Conservation (phyloP, 352 stramenopile genomes). For the Phytophthora sansomeana region DNA sequence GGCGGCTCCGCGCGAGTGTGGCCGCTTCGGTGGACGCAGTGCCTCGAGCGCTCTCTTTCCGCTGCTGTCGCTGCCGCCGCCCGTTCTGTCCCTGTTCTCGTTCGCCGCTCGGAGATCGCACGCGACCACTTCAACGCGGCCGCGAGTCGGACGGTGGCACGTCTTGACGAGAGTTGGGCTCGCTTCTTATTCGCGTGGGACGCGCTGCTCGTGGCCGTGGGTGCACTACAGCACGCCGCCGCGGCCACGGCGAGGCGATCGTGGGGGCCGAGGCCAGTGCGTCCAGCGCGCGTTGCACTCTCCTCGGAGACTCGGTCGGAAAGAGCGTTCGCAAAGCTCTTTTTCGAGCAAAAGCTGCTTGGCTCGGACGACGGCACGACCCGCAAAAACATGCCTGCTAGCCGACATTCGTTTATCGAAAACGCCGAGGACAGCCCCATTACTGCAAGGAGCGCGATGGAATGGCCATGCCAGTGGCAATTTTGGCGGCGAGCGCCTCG, state of each 20-base stretch:
- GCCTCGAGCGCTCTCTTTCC: not conserved
- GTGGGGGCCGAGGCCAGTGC: slow-evolving; percentile 6
- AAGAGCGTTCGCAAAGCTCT: slow-evolving; percentile 26
- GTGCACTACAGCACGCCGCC: slow-evolving; percentile 12
- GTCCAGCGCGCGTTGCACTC: slow-evolving; percentile 37
- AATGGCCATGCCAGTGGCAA: slow-evolving; percentile 23
- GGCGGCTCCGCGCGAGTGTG: not conserved
- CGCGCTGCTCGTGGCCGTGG: slow-evolving; percentile 9
- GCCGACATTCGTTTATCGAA: slow-evolving; percentile 31
- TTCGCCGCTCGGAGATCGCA: not conserved
- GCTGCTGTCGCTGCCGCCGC: not conserved
- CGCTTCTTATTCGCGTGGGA: slow-evolving; percentile 41
- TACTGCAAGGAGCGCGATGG: slow-evolving; percentile 15
- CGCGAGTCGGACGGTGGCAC: slow-evolving; percentile 13
- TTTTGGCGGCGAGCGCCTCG: slow-evolving; percentile 5
- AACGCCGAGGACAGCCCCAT: slow-evolving; percentile 29
- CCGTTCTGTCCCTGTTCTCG: slow-evolving; percentile 8
- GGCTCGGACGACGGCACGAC: slow-evolving; percentile 28
- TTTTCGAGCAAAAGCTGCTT: slow-evolving; percentile 29
- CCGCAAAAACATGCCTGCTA: slow-evolving; percentile 22
- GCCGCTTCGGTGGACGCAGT: slow-evolving; percentile 9
- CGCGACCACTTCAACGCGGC: slow-evolving; percentile 18
- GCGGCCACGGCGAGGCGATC: not conserved
- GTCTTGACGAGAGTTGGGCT: slow-evolving; percentile 5
- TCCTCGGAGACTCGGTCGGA: slow-evolving; percentile 21